Percentiles rank a stretch among this genome's conserved stretches.
phyloP scores from a whole-genome alignment of 495 filamentous ascomycete species.

The Aspergillus mulundensis region DNA sequence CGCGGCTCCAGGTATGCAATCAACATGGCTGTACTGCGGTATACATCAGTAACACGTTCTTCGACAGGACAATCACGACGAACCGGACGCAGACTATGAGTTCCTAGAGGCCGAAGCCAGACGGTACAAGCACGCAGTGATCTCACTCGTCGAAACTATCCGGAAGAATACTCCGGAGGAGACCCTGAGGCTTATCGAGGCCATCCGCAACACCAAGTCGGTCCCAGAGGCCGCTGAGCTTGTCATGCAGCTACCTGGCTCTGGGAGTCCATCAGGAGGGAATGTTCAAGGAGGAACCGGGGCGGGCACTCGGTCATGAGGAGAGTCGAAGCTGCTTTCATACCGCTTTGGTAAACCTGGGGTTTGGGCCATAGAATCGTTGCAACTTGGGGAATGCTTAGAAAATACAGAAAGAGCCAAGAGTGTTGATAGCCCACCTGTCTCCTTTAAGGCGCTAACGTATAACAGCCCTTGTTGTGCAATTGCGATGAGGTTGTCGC shows the following conservation, averaged over 20 bases:
- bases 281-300: not conserved
- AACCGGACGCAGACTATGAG: not conserved
- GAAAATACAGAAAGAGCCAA: too few relatives aligned
- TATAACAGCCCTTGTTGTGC: too few relatives aligned
- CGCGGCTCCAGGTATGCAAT: not conserved
- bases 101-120: not conserved
- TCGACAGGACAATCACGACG: not conserved
- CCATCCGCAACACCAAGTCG: not conserved
- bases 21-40: not conserved
- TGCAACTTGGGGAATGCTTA: too few relatives aligned
- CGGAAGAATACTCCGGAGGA: not conserved
- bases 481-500: too few relatives aligned
- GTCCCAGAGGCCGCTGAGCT: not conserved
- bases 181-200: not conserved
- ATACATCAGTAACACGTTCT: not conserved
- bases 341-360: too few relatives aligned
- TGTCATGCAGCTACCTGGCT: not conserved
- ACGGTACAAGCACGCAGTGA: slow-evolving; percentile 1
- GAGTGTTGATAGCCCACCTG: too few relatives aligned
- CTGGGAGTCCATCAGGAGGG: not conserved
- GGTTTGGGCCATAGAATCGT: too few relatives aligned
- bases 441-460: too few relatives aligned
- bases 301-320: not conserved
- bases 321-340: not conserved
- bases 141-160: slow-evolving; percentile 3